A percentile compares a stretch with the other conserved stretches of the same genome.
Evolutionary conservation across 768 basidiomycete species (phyloP).

Genomic region (Russula griseocarnosa): DNA sequence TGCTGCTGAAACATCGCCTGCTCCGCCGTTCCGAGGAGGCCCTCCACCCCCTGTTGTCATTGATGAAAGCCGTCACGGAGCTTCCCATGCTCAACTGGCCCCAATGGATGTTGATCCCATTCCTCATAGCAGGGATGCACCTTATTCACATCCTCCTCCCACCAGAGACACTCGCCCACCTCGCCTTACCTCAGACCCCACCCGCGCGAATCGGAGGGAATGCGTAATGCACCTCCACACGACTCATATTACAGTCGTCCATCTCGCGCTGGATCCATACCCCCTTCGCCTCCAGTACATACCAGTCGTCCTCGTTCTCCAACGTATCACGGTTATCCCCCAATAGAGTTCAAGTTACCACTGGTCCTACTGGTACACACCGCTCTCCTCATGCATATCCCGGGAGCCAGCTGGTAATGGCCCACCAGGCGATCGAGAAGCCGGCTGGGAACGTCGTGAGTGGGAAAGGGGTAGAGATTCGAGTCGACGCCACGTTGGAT

Average conservation of each 20-base stretch:
- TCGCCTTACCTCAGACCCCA: conserved; percentile 63
- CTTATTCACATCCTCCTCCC: conserved; percentile 37
- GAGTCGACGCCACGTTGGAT: conserved; percentile 23
- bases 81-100: conserved; percentile 66
- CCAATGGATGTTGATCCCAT: conserved; percentile 58
- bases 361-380: conserved; percentile 48
- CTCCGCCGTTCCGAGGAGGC: conserved; percentile 79
- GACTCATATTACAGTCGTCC: conserved; percentile 55
- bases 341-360: conserved; percentile 49
- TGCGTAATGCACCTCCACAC: conserved; percentile 47
- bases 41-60: conserved; percentile 79
- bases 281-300: conserved; percentile 54
- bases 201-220: conserved; percentile 49
- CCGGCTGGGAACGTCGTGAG: conserved; percentile 61
- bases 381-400: conserved; percentile 57
- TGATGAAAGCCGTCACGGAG: conserved; percentile 65
- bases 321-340: conserved; percentile 48
- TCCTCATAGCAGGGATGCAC: conserved; percentile 52
- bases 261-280: conserved; percentile 52
- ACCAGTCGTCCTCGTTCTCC: conserved; percentile 49
- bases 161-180: conserved; percentile 52
- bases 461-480: conserved; percentile 45
- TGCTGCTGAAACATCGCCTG: conserved; percentile 52
- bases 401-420: conserved; percentile 46
- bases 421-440: conserved; percentile 50